These are phyloP conservation scores for Nothophaeocryptopus gaeumannii DNA, from an alignment of 2,329 filamentous ascomycete genomes.

Conservation along the genomic window DNA sequence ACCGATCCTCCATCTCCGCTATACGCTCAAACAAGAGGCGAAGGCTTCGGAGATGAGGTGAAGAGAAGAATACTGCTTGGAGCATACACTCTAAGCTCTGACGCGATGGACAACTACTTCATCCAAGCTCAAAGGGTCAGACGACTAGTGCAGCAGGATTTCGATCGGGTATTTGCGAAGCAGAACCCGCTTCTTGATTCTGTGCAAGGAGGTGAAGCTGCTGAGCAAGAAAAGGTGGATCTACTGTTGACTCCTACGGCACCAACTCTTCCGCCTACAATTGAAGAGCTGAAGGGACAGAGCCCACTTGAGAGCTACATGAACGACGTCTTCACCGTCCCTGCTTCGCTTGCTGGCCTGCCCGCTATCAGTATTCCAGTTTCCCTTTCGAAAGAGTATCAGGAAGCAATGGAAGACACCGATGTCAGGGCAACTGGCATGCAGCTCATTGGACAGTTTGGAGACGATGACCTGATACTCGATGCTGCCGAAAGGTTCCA, in stretches of 20 bases:
- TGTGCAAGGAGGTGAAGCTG: slow-evolving; percentile 21
- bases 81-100: slow-evolving; percentile 83
- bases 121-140: slow-evolving; percentile 87
- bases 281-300: slow-evolving; percentile 55
- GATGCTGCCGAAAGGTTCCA: slow-evolving; percentile 53
- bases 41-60: slow-evolving; percentile 80
- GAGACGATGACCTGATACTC: slow-evolving; percentile 66
- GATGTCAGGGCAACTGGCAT: slow-evolving; percentile 56
- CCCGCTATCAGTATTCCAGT: slow-evolving; percentile 83
- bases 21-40: slow-evolving; percentile 72
- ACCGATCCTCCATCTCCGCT: slow-evolving; percentile 42
- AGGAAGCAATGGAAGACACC: slow-evolving; percentile 21
- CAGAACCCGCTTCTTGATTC: slow-evolving; percentile 63
- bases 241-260: slow-evolving; percentile 85
- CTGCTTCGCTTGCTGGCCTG: slow-evolving; percentile 85
- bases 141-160: slow-evolving; percentile 78
- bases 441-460: slow-evolving; percentile 78
- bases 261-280: slow-evolving; percentile 67
- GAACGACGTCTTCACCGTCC: slow-evolving; percentile 95
- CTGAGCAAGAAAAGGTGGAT: slow-evolving; percentile 70
- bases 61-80: slow-evolving; percentile 83
- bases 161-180: slow-evolving; percentile 71
- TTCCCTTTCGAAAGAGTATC: slow-evolving; percentile 30
- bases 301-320: slow-evolving; percentile 64
- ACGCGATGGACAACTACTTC: slow-evolving; percentile 95